These are phyloP conservation scores for Penicillium roqueforti DNA, from an alignment of 495 filamentous ascomycete species.

Conservation along the genomic window DNA sequence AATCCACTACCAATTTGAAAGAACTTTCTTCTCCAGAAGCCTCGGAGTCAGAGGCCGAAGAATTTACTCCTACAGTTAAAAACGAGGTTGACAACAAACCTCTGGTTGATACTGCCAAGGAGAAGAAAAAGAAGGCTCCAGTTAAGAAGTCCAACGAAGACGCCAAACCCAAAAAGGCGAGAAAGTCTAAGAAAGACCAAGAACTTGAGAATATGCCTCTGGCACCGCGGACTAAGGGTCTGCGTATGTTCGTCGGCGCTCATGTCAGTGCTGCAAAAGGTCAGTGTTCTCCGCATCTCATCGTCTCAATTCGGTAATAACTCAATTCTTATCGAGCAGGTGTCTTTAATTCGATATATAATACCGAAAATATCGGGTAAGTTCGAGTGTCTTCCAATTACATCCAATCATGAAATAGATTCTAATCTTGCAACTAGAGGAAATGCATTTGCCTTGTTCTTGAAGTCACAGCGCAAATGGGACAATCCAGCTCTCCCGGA, in stretches of 20 bases:
- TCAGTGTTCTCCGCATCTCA: conserved; percentile 28
- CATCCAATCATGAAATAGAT: conserved; percentile 1
- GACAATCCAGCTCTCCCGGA: conserved; percentile 70
- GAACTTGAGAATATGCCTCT: conserved; percentile 57
- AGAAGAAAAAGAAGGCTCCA: background rate
- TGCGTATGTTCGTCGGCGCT: conserved; percentile 84
- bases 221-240: conserved; percentile 58
- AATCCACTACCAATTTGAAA: conserved; percentile 22
- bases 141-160: conserved; percentile 19
- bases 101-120: conserved; percentile 2
- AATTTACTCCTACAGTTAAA: background rate
- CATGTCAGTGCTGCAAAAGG: conserved; percentile 89
- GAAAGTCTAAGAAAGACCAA: conserved; percentile 42
- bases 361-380: conserved; percentile 70
- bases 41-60: conserved; percentile 11
- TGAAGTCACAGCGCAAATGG: conserved; percentile 97
- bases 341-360: conserved; percentile 82
- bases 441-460: conserved; percentile 89
- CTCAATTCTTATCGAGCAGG: conserved; percentile 42
- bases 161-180: conserved; percentile 18
- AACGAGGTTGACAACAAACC: background rate
- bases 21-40: conserved; percentile 16
- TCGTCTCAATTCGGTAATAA: background rate
- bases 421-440: conserved; percentile 45
- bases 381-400: background rate